Conservation (phyloP, 2,329 filamentous ascomycete species). For the Corynespora cassiicola region DNA sequence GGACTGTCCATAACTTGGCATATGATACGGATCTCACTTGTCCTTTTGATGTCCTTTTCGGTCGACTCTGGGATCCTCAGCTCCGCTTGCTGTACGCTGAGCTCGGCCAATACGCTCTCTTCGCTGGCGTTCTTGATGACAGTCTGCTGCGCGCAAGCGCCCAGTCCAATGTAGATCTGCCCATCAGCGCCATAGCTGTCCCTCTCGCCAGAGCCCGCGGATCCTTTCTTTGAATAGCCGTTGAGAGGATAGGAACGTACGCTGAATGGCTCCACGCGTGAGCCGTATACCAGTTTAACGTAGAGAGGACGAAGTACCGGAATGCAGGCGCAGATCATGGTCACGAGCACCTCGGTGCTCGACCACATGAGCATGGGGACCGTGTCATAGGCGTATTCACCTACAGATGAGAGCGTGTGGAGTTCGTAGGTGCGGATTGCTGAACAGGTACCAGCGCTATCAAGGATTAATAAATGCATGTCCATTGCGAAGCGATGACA, state of each 20-base stretch:
- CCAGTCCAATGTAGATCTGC: slow-evolving; percentile 25
- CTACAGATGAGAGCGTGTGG: slow-evolving; percentile 29
- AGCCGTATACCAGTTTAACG: slow-evolving; percentile 34
- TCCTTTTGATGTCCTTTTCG: slow-evolving; percentile 10
- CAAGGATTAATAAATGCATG: background rate
- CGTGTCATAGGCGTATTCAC: slow-evolving; percentile 41
- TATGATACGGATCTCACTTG: slow-evolving; percentile 22
- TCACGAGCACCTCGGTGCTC: slow-evolving; percentile 53
- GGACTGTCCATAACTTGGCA: too few relatives aligned
- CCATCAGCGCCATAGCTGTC: slow-evolving; percentile 7
- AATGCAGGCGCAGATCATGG: slow-evolving; percentile 60
- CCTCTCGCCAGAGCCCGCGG: slow-evolving; percentile 8
- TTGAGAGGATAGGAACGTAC: slow-evolving; percentile 27
- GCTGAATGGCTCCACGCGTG: slow-evolving; percentile 21
- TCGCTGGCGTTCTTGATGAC: slow-evolving; percentile 31
- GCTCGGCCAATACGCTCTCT: slow-evolving; percentile 26
- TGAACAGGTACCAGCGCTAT: slow-evolving; percentile 37
- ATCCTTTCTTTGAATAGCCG: slow-evolving; percentile 21
- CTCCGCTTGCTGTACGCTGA: slow-evolving; percentile 2
- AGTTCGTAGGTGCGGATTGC: slow-evolving; percentile 39
- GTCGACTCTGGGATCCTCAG: slow-evolving; percentile 6
- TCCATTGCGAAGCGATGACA: too few relatives aligned
- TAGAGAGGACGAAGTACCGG: slow-evolving; percentile 53
- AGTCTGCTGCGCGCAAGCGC: slow-evolving; percentile 22
- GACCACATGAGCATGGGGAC: slow-evolving; percentile 40